phyloP scores from a whole-genome alignment of 495 filamentous ascomycete genomes.

The Rhypophila decipiens region DNA sequence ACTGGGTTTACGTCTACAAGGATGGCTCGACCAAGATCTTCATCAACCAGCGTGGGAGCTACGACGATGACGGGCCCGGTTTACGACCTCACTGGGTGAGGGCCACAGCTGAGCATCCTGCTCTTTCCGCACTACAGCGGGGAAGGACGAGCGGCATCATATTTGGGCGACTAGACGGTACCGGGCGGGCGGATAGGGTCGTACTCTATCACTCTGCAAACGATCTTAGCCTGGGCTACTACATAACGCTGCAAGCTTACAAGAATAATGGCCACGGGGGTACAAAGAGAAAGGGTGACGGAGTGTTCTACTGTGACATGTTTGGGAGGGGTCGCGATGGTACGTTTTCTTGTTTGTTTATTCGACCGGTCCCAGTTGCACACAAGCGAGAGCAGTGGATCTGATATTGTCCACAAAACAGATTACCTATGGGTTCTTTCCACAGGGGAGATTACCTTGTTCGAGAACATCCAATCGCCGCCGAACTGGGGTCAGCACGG shows the following conservation, averaged over 20 bases:
- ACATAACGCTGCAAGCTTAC: constrained; percentile 6
- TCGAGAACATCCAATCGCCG: constrained; percentile 6
- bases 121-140: too few species aligned
- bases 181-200: constrained; percentile 18
- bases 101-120: not conserved
- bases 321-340: not conserved
- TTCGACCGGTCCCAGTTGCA: too few species aligned
- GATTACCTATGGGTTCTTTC: too few species aligned
- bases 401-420: too few species aligned
- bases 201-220: too few species aligned
- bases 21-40: not conserved
- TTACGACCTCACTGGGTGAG: not conserved
- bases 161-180: constrained; percentile 23
- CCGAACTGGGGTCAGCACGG: constrained; percentile 9
- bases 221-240: too few species aligned
- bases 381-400: too few species aligned
- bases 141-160: constrained; percentile 5
- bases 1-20: constrained; percentile 4
- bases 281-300: not conserved
- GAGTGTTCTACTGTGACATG: constrained; percentile 7
- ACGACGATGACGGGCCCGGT: not conserved
- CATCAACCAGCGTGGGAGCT: constrained; percentile 7
- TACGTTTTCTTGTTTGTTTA: too few species aligned
- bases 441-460: not conserved
- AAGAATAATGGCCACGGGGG: not conserved